Base-by-base conservation (phyloP, 202 grass and related monocot genomes). In the Musa balbisiana region DNA sequence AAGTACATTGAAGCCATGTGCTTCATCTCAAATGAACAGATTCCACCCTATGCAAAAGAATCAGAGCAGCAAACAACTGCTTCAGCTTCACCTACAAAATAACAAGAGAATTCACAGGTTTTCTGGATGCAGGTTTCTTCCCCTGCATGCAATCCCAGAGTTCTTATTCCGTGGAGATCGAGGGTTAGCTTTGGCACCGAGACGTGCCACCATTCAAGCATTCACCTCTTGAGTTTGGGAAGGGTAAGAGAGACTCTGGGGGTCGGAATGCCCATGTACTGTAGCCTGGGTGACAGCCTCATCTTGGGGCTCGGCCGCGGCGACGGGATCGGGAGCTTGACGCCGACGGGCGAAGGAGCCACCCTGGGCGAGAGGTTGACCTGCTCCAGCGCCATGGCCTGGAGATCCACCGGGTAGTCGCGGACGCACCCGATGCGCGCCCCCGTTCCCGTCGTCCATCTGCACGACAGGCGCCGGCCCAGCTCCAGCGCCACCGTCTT, bases 331-430 rank as follows among this genome's bases (percentile, higher is more conserved):
- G 92, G 92, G 26, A 89, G 26, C 72, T 71, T 80, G 25, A 77
- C 85, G 2, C 53, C 73, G 3, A n/a, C 74, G 11, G 92, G 87
- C 10, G 90, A 85, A 52, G 84, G 74, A 53, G 67, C 69, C 62
- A 87, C 78, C 49, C 86, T 80, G 20, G 93, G 93, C 65, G 93
- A 92, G 33, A 97, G 90, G 64, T 97, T 92, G 53, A 92, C 93
- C 76, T 96, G 92, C 78, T 96, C 92, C 15, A 96, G 84, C 1
- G 92, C 92, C 85, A 84, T 92, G 83, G 70, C 81, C 77, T 90
- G 90, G 11, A 96, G 85, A 54, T 88, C 83, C 9, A 68, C 82
- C 19, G 92, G 86, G 87, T 97, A 97, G 69, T 97, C 88, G 15
- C 88, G 78, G 50, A 97, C 84, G 55, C 93, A 97, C 0, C 93